Conservation (phyloP, 2,329 filamentous ascomycete species). For the Scopulariopsis brevicaulis region DNA sequence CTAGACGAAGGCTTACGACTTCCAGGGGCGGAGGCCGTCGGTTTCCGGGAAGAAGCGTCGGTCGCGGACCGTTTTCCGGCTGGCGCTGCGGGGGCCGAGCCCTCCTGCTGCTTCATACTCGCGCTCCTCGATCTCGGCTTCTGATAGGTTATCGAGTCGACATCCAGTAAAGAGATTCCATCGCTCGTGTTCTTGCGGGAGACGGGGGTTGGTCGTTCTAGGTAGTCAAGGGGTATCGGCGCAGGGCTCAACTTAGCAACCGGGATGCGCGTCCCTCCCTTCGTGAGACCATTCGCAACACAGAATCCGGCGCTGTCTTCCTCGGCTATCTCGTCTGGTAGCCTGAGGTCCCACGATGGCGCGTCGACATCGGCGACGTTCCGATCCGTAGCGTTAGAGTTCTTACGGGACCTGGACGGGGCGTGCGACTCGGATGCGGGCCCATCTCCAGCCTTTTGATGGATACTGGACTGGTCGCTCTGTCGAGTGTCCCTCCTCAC, state of each 20-base stretch:
- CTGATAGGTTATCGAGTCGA: constrained; percentile 44
- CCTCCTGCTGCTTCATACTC: constrained; percentile 47
- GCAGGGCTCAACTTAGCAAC: constrained; percentile 69
- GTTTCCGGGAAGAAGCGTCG: constrained; percentile 46
- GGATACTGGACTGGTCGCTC: constrained; percentile 3
- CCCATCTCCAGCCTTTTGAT: neutral
- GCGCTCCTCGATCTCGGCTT: constrained; percentile 61
- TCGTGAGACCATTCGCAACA: constrained; percentile 37
- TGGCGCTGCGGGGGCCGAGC: neutral
- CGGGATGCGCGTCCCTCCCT: constrained; percentile 72
- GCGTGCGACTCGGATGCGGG: neutral
- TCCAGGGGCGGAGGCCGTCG: constrained; percentile 15
- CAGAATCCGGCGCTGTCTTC: constrained; percentile 41
- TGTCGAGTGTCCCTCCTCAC: constrained; percentile 12
- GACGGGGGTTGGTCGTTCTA: constrained; percentile 63
- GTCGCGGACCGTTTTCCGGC: constrained; percentile 28
- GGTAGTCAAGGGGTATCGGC: constrained; percentile 59
- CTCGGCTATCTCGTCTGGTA: constrained; percentile 66
- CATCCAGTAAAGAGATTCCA: constrained; percentile 34
- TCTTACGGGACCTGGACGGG: constrained; percentile 10
- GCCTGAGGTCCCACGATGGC: constrained; percentile 59
- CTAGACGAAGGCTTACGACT: constrained; percentile 1
- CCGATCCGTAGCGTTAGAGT: constrained; percentile 19
- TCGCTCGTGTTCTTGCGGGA: constrained; percentile 32
- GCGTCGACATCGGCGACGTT: constrained; percentile 26